A percentile compares a stretch with the other conserved stretches of the same genome.
These are phyloP conservation scores for Penicillium malachiteum DNA, from an alignment of 495 filamentous ascomycete genomes.

Conservation along the genomic window DNA sequence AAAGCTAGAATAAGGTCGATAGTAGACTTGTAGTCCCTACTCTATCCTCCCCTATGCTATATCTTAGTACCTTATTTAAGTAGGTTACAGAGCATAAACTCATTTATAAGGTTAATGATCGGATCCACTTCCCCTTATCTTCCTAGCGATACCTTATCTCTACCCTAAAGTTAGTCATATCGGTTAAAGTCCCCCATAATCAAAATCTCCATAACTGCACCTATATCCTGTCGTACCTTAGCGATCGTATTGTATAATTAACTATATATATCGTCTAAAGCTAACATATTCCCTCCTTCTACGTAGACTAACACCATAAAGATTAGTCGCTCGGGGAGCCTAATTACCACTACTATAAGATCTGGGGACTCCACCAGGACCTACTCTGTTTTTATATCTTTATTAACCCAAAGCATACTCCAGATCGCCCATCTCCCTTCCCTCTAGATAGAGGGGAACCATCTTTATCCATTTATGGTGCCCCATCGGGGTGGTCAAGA, in stretches of 20 bases:
- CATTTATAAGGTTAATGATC: slow-evolving; percentile 36
- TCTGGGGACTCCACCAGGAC: slow-evolving; percentile 24
- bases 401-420: slow-evolving; percentile 34
- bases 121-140: slow-evolving; percentile 35
- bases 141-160: slow-evolving; percentile 26
- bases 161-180: slow-evolving; percentile 38
- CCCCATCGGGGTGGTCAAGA: slow-evolving; percentile 26
- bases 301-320: slow-evolving; percentile 31
- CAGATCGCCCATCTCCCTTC: slow-evolving; percentile 26
- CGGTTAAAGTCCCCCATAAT: slow-evolving; percentile 37
- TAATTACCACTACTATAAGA: slow-evolving; percentile 26
- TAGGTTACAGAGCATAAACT: slow-evolving; percentile 27
- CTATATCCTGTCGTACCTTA: slow-evolving; percentile 15
- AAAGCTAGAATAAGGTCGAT: slow-evolving; percentile 31
- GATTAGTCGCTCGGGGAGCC: slow-evolving; percentile 17
- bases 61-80: slow-evolving; percentile 33
- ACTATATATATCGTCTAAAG: slow-evolving; percentile 9
- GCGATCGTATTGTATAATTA: slow-evolving; percentile 13
- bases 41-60: slow-evolving; percentile 20
- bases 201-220: slow-evolving; percentile 17
- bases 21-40: slow-evolving; percentile 22
- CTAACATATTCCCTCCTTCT: slow-evolving; percentile 10
- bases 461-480: slow-evolving; percentile 32
- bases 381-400: slow-evolving; percentile 27
- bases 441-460: too few species aligned